These are phyloP conservation scores for Halenospora varia DNA, from an alignment of 495 filamentous ascomycete species.

Conservation along the genomic window DNA sequence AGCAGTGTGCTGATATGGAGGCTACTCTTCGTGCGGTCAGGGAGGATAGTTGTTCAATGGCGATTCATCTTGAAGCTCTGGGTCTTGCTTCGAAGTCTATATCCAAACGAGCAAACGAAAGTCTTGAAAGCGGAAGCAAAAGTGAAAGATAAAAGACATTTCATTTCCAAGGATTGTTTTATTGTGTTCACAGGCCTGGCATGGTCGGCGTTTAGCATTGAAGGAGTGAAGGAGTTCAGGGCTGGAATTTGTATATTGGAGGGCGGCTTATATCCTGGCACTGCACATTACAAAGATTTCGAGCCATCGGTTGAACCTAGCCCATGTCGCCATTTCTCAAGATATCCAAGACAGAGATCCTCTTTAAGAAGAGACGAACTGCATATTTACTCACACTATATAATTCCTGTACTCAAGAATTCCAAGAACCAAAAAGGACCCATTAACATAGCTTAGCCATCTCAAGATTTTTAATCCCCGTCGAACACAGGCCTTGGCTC, in stretches of 20 bases:
- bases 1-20: slow-evolving; percentile 18
- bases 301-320: background rate
- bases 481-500: no score
- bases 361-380: no score
- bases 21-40: slow-evolving; percentile 12
- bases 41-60: slow-evolving; percentile 21
- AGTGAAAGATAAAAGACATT: slow-evolving; percentile 1
- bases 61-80: slow-evolving; percentile 15
- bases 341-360: no score
- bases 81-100: slow-evolving; percentile 12
- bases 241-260: background rate
- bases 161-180: no score
- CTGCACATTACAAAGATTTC: background rate
- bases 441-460: no score
- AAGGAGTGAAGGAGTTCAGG: background rate
- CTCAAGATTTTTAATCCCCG: no score
- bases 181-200: no score
- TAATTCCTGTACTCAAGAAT: no score
- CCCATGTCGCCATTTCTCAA: no score
- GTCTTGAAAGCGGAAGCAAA: slow-evolving; percentile 4
- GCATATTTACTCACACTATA: no score
- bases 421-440: no score
- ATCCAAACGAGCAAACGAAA: slow-evolving; percentile 11
- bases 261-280: background rate
- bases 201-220: background rate